phyloP scores from a whole-genome alignment of 2,329 filamentous ascomycete genomes.

The Penicillium paneum region DNA sequence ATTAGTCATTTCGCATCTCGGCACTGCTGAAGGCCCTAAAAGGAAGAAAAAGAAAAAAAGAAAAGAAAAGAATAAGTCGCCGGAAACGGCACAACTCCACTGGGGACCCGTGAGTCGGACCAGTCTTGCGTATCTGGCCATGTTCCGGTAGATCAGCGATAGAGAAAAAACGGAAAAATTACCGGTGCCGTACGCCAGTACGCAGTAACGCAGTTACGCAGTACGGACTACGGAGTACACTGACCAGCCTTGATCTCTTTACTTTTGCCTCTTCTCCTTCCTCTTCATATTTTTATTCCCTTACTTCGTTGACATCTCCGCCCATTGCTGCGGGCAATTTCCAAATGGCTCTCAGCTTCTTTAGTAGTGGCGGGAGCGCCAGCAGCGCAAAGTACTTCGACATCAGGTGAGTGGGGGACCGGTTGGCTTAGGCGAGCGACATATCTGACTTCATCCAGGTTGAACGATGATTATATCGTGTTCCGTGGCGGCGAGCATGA shows the following conservation, averaged over 20 bases:
- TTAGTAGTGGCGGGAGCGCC: conserved; percentile 41
- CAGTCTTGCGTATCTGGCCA: conserved; percentile 47
- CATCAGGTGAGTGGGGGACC: conserved; percentile 40
- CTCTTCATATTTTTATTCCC: background rate
- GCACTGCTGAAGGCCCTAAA: conserved; percentile 12
- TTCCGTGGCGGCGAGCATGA: conserved; percentile 73
- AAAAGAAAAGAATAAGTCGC: conserved; percentile 9
- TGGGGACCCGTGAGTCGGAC: conserved; percentile 41
- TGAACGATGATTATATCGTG: conserved; percentile 75
- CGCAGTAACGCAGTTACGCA: too few relatives aligned
- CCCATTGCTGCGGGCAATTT: conserved; percentile 16
- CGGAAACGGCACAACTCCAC: conserved; percentile 32
- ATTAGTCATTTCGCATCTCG: conserved; percentile 25
- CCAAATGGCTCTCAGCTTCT: conserved; percentile 47
- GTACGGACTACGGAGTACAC: conserved; percentile 5
- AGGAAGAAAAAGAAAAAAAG: background rate
- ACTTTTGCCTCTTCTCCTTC: background rate
- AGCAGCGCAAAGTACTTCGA: conserved; percentile 51
- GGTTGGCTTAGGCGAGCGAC: conserved; percentile 1
- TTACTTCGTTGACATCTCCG: conserved; percentile 7
- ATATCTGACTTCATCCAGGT: conserved; percentile 46
- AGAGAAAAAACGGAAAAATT: conserved; percentile 18
- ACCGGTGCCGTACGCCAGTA: conserved; percentile 1
- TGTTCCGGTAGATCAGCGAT: conserved; percentile 31
- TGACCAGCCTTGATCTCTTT: conserved; percentile 6